Conservation (phyloP, 2,329 filamentous ascomycete species). For the Fusarium pseudoanthophilum region DNA sequence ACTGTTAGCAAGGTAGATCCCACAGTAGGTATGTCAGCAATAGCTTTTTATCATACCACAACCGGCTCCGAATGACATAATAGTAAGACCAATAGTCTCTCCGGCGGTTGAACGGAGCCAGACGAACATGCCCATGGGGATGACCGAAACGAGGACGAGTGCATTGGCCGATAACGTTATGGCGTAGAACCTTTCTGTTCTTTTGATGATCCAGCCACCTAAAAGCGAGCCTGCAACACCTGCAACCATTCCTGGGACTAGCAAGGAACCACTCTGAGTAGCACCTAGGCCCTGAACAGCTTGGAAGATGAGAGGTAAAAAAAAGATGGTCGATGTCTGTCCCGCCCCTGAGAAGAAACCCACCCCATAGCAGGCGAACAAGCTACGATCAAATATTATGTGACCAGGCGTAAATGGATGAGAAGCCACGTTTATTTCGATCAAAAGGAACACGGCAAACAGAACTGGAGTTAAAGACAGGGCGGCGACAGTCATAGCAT, state of each 20-base stretch:
- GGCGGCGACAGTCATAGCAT: conserved; percentile 66
- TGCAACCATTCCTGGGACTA: conserved; percentile 73
- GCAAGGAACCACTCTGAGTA: conserved; percentile 69
- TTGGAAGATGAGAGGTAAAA: conserved; percentile 82
- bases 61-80: conserved; percentile 56
- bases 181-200: conserved; percentile 77
- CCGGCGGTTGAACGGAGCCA: conserved; percentile 59
- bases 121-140: conserved; percentile 64
- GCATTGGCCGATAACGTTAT: conserved; percentile 69
- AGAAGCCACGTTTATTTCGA: conserved; percentile 74
- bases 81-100: conserved; percentile 66
- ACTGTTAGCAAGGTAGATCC: neutral
- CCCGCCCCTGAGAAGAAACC: conserved; percentile 78
- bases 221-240: conserved; percentile 73
- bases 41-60: conserved; percentile 43
- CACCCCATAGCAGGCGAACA: conserved; percentile 74
- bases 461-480: conserved; percentile 66
- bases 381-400: conserved; percentile 73
- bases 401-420: conserved; percentile 81
- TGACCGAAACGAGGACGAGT: conserved; percentile 63
- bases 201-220: conserved; percentile 74
- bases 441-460: conserved; percentile 73
- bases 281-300: conserved; percentile 73
- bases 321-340: conserved; percentile 70
- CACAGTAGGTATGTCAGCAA: neutral